Base-by-base conservation (phyloP, 106 monocot genomes). In the Vanilla planifolia region DNA sequence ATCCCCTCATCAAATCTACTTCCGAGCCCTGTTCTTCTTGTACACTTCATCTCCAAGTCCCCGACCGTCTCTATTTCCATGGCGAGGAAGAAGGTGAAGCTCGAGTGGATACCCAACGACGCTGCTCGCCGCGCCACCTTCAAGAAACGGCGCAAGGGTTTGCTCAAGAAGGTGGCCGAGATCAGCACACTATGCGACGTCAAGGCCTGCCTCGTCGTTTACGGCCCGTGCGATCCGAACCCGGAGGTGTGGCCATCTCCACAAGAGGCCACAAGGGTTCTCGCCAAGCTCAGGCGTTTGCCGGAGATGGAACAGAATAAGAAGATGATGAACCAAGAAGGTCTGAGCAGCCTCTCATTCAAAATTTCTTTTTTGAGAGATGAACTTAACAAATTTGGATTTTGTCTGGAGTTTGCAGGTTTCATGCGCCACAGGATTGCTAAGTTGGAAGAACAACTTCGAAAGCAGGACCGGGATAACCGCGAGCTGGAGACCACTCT, bases 11-110 rank as follows among this genome's bases (percentile, higher is more conserved):
- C n/a, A n/a, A n/a, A n/a, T n/a, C n/a, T n/a, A n/a, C n/a, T n/a
- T n/a, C n/a, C n/a, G n/a, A n/a, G n/a, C n/a, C n/a, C n/a, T n/a
- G n/a, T n/a, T n/a, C n/a, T n/a, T n/a, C n/a, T n/a, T n/a, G n/a
- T n/a, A n/a, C n/a, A n/a, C n/a, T n/a, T n/a, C n/a, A n/a, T n/a
- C n/a, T n/a, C n/a, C n/a, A n/a, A n/a, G n/a, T n/a, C n/a, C n/a
- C n/a, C n/a, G n/a, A n/a, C n/a, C n/a, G n/a, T 10, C 23, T 6
- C 28, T 4, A 1, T 29, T 29, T 13, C 28, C 52, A 73, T 79
- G 73, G 68, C 73, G 4, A 73, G 79, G 47, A 73, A 79, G 79
- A 79, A 79, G 73, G 73, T 79, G 59, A 79, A 73, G 39, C 73
- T 79, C 0, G 63, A 48, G 41, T 69, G 58, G 63, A 73, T 79